Evolutionary conservation across 2,329 filamentous ascomycete genomes (phyloP), one percentile per base, ranked within the genome.

Genomic region (Colletotrichum karsti): DNA sequence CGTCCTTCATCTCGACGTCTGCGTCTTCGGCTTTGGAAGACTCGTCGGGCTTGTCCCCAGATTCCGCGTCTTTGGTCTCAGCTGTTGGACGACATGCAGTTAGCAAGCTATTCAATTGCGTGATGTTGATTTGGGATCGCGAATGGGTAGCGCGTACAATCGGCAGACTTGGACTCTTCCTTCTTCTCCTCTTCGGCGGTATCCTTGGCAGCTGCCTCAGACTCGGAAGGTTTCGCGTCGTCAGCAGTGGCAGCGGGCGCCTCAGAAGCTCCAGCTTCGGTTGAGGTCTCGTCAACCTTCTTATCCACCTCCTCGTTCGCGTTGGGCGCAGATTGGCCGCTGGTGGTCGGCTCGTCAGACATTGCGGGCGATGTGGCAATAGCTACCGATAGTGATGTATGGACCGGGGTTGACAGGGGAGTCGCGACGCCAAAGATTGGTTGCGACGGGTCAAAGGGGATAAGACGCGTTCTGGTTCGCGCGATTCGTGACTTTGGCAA

Each of bases 1-100:
- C 90, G 60, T 93, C 91, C 84, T 90, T 90, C 24, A 91, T 92
- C 77, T 95, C 92, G 10, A 88, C 89, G 70, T 84, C 84, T 69
- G 72, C 73, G 60, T 81, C 80, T 37, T 68, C 65, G 30, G 76
- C 77, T 50, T 78, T 72, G 69, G 77, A 71, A 62, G 73, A 69
- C 48, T 79, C 76, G 66, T 74, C 68, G 15, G 76, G 53, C 55
- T 77, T 77, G 54, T 77, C 77, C 46, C 73, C 67, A 60, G 73
- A 73, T 57, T 77, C 75, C 67, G 73, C 57, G 30, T 68, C 61
- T 50, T 76, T 74, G 63, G 73, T 50, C 69, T 77, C 78, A 74
- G 65, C 56, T 69, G 65, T 51, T 30, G 28, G 18, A 9, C 10
- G 42, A 42, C 7, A 24, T 46, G 22, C 37, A 12, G 44, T 56